phyloP scores from a whole-genome alignment of 768 basidiomycete species.

The Hericium coralloides region DNA sequence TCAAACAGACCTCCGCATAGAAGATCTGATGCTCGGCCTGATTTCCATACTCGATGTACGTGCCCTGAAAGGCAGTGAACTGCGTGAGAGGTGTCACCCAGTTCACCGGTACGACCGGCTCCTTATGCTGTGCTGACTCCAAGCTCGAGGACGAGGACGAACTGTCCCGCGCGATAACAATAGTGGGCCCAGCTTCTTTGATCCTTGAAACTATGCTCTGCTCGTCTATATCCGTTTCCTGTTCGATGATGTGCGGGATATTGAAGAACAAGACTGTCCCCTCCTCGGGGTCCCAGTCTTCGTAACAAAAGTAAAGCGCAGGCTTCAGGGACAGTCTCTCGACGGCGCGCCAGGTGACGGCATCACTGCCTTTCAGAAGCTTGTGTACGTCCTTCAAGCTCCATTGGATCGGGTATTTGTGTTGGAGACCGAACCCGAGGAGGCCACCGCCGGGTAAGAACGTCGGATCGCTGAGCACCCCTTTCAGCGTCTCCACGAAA shows the following conservation, averaged over 20 bases:
- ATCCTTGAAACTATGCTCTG: background rate
- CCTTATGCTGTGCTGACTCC: background rate
- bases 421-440: conserved; percentile 27
- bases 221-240: background rate
- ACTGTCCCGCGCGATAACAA: background rate
- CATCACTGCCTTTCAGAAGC: conserved; percentile 16
- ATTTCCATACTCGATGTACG: conserved; percentile 15
- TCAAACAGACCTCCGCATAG: conserved; percentile 17
- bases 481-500: background rate
- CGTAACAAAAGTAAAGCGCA: background rate
- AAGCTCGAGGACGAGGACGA: background rate
- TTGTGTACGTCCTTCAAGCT: background rate
- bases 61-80: background rate
- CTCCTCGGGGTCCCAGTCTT: background rate
- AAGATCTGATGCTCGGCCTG: conserved; percentile 7
- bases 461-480: conserved; percentile 7
- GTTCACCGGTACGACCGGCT: no score
- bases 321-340: conserved; percentile 9
- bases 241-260: background rate
- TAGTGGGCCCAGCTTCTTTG: background rate
- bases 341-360: conserved; percentile 14
- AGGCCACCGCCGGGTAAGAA: conserved; percentile 26
- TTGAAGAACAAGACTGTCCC: background rate
- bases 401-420: conserved; percentile 24
- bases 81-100: background rate